phyloP scores from a whole-genome alignment of 2,329 filamentous ascomycete genomes.

The Pestalotiopsis sp. region DNA sequence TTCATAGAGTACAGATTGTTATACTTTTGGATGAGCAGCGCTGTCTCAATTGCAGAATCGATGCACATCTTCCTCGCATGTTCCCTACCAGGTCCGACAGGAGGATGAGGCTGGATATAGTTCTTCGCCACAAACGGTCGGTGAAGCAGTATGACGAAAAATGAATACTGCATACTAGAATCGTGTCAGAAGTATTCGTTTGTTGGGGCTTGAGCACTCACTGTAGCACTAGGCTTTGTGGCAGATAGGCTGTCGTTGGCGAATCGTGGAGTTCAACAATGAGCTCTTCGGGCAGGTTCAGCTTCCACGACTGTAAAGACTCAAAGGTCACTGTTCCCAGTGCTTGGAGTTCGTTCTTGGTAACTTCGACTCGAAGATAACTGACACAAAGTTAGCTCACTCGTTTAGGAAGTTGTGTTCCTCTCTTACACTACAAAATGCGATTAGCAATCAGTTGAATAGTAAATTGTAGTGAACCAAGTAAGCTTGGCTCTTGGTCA shows the following conservation, averaged over 20 bases:
- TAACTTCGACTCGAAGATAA: neutral
- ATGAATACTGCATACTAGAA: neutral
- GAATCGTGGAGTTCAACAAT: neutral
- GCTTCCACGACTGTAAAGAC: neutral
- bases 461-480: too few relatives aligned
- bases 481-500: too few relatives aligned
- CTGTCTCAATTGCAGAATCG: neutral
- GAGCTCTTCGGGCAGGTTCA: neutral
- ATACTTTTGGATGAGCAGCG: neutral
- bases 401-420: too few relatives aligned
- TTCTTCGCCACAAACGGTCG: neutral
- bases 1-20: neutral
- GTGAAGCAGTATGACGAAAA: neutral
- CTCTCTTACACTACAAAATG: neutral
- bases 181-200: neutral
- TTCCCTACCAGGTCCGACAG: neutral
- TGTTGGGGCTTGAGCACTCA: neutral
- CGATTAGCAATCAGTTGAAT: too few relatives aligned
- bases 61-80: neutral
- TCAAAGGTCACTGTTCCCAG: neutral
- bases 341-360: neutral
- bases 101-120: neutral
- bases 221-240: neutral
- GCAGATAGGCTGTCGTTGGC: neutral
- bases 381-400: neutral